phyloP scores from a whole-genome alignment of 1,139 yeast genomes.

The Yamadazyma jaroonii region DNA sequence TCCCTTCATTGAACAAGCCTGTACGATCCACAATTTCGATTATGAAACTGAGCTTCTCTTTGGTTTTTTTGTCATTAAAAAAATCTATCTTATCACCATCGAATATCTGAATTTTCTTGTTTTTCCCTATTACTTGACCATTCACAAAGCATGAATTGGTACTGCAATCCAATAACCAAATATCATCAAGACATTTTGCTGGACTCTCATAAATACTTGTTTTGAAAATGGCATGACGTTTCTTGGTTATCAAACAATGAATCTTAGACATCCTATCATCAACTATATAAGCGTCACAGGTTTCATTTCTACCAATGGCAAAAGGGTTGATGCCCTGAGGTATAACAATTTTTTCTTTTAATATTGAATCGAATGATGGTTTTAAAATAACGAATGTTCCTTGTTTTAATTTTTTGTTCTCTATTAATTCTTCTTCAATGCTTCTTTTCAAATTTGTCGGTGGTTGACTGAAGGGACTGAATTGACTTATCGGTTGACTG shows the following conservation, averaged over 20 bases:
- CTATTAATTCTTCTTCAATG: constrained; percentile 1
- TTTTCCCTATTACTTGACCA: constrained; percentile 55
- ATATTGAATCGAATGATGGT: constrained; percentile 30
- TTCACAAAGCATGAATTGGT: constrained; percentile 79
- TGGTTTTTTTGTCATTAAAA: constrained; percentile 55
- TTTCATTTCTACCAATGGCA: constrained; percentile 62
- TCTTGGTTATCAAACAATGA: constrained; percentile 69
- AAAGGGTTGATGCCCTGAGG: constrained; percentile 63
- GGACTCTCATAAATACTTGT: constrained; percentile 60
- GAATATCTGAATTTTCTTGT: constrained; percentile 56
- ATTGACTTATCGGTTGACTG: background rate
- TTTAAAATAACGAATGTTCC: constrained; percentile 30
- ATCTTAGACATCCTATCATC: constrained; percentile 81
- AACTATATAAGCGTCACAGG: constrained; percentile 55
- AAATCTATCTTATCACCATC: constrained; percentile 66
- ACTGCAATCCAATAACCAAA: constrained; percentile 82
- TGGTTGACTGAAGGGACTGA: background rate
- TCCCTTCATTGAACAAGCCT: constrained; percentile 50
- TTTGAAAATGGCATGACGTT: constrained; percentile 54
- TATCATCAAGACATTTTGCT: constrained; percentile 63
- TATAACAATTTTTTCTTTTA: constrained; percentile 47
- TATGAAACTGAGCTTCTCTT: constrained; percentile 51
- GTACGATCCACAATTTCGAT: constrained; percentile 53
- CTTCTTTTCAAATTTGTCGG: background rate
- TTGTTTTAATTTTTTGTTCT: constrained; percentile 9